Evolutionary conservation across 331 rosid genomes (phyloP), one percentile per base, ranked within the genome.

Genomic region (Malus hybrid): DNA sequence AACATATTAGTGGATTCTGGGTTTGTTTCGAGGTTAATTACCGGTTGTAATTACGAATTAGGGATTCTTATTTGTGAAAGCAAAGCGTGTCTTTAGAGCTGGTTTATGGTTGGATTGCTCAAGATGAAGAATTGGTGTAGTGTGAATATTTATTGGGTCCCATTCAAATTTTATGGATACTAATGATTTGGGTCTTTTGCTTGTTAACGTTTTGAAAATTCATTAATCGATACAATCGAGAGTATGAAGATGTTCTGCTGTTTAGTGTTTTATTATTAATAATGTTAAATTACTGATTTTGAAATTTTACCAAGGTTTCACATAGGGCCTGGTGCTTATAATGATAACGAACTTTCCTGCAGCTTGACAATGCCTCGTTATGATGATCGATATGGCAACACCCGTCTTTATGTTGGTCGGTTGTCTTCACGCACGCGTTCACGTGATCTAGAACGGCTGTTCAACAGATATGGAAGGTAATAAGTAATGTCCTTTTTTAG

Each of bases 401-500:
- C 89, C 1, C 95, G 95, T 56, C 95, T 93, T 20, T 93, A 90
- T 71, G 93, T 93, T 4, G 98, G 95, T 18, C 96, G 73, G 60
- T 68, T 93, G 72, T 83, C 95, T 14, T 86, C 93, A 5, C 78
- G 90, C 82, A 87, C 98, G 0, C 89, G 95, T 20, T 80, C 91
- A 3, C 96, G 96, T 39, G 98, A 93, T 77, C 88, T 93, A 54
- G 97, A 93, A 44, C 83, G 83, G 7, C 65, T 81, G 31, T 93
- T 93, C 69, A 67, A 89, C 80, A 73, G 94, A 81, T 93, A 93
- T 65, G 97, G 98, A 80, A 90, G 95, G 98, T 93, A 87, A 18
- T 42, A 56, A 14, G 12, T 67, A 18, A 5, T 13, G 6, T 19
- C 1, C 0, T 10, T 8, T 24, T 60, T 60, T 14, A 15, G 7